Evolutionary conservation across 2,329 filamentous ascomycete species (phyloP), one percentile per base, ranked within the genome.

Genomic region (Aspergillus pseudoterreus): DNA sequence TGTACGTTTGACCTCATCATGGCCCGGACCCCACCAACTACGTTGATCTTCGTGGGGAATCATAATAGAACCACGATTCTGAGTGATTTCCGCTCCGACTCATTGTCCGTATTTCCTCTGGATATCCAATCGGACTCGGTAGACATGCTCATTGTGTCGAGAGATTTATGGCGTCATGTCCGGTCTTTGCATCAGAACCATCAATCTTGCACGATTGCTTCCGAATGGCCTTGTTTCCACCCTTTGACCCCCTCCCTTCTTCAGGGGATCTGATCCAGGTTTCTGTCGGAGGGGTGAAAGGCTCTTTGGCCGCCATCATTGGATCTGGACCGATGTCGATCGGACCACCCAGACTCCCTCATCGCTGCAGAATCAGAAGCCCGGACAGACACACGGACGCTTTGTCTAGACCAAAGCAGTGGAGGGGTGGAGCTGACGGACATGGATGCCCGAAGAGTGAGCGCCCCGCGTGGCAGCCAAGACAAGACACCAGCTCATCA

Each of bases 361-460:
- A 45, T 33, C 24, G 45, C 43, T 49, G 50, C 45, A 55, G 49
- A 45, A 39, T 30, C 27, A 8, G 27, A 8, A 45, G 51, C 42
- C 53, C 52, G 51, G 47, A 51, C 54, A 47, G 45, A 54, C 54
- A 42, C 51, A 52, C 50, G 53, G 53, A 52, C 54, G 53, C 27
- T 51, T 46, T 45, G 43, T 45, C 50, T 43, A 45, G 47, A 47
- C 32, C 14, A 12, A 19, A 45, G 15, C 10, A 22, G 17, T 17
- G 21, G 14, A 19, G 10, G 27, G 15, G 45, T 47, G 45, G 45
- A 38, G 45, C 19, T n/a, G 43, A 17, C 30, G 15, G 19, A 17
- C n/a, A 55, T 57, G 56, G 54, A 49, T 55, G 54, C 56, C 54
- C 50, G 52, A 53, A 55, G 21, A 48, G 38, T 44, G 45, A 44